Evolutionary conservation across 2,329 filamentous ascomycete genomes (phyloP).

Genomic region (Simplicillium sp.): DNA sequence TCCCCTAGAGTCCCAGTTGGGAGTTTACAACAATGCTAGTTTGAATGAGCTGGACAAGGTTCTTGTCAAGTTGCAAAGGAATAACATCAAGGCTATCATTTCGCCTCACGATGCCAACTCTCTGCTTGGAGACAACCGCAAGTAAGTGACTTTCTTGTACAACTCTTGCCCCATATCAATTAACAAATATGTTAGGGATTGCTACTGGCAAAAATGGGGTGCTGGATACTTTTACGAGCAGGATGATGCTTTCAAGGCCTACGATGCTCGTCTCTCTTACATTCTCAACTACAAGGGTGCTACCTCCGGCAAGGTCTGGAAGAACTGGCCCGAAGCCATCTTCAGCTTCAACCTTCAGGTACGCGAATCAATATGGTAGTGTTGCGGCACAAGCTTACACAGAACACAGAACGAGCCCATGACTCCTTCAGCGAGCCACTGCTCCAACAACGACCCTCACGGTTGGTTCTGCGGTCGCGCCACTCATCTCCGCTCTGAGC

Average conservation of each 20-base stretch:
- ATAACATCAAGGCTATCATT: constrained; percentile 6
- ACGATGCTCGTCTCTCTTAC: constrained; percentile 17
- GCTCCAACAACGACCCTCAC: constrained; percentile 11
- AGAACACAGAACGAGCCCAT: constrained; percentile 19
- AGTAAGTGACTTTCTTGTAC: constrained; percentile 2
- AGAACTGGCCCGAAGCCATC: constrained; percentile 19
- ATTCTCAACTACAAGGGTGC: constrained; percentile 21
- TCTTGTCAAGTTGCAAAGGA: constrained; percentile 2
- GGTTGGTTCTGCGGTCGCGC: constrained; percentile 20
- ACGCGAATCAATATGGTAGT: too few relatives aligned
- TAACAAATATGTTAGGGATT: too few relatives aligned
- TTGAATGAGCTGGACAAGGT: constrained; percentile 4
- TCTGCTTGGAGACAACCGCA: constrained; percentile 4
- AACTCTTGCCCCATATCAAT: too few relatives aligned
- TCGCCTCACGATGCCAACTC: constrained; percentile 6
- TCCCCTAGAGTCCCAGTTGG: too few relatives aligned
- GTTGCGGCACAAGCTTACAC: too few relatives aligned
- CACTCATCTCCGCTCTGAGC: constrained; percentile 10
- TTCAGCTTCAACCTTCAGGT: constrained; percentile 18
- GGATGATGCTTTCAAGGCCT: constrained; percentile 16
- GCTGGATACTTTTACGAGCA: constrained; percentile 16
- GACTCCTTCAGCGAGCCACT: constrained; percentile 12
- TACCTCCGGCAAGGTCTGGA: constrained; percentile 19
- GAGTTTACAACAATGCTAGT: too few relatives aligned
- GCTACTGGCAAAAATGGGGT: constrained; percentile 7